Percentiles rank a stretch among this genome's conserved stretches.
Evolutionary conservation across 345 rosid species (phyloP).

Genomic region (Aquilaria malaccensis): DNA sequence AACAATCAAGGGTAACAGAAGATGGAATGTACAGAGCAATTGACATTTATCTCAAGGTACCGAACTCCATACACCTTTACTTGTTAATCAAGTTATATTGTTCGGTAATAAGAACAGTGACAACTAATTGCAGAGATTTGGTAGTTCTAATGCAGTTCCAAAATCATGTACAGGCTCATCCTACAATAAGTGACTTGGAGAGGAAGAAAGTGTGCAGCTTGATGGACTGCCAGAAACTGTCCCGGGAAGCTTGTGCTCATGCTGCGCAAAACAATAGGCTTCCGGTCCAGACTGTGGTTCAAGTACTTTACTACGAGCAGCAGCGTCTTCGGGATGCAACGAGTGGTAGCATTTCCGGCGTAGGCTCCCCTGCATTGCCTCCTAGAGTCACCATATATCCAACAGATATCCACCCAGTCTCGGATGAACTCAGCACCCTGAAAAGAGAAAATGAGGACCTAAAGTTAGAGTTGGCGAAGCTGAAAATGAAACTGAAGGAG

Average conservation of each 20-base stretch:
- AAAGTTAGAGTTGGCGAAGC: constrained; percentile 63
- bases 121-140: background rate
- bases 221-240: constrained; percentile 95
- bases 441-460: constrained; percentile 76
- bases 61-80: background rate
- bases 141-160: too few species aligned
- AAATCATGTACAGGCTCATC: constrained; percentile 62
- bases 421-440: constrained; percentile 57
- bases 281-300: constrained; percentile 88
- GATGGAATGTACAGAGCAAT: constrained; percentile 89
- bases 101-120: background rate
- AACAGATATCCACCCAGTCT: constrained; percentile 34
- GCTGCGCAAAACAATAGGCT: constrained; percentile 91
- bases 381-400: constrained; percentile 28
- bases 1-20: constrained; percentile 70
- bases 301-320: constrained; percentile 89
- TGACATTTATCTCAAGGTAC: constrained; percentile 90
- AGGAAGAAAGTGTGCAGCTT: constrained; percentile 90
- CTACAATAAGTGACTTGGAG: constrained; percentile 69
- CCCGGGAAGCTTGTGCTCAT: constrained; percentile 91
- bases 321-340: constrained; percentile 72
- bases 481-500: constrained; percentile 87
- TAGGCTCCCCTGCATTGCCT: constrained; percentile 29
- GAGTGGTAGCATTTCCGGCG: constrained; percentile 28
- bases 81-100: too few species aligned